Base-by-base conservation (phyloP, 768 basidiomycete genomes). In the Leccinum disarticulatum region DNA sequence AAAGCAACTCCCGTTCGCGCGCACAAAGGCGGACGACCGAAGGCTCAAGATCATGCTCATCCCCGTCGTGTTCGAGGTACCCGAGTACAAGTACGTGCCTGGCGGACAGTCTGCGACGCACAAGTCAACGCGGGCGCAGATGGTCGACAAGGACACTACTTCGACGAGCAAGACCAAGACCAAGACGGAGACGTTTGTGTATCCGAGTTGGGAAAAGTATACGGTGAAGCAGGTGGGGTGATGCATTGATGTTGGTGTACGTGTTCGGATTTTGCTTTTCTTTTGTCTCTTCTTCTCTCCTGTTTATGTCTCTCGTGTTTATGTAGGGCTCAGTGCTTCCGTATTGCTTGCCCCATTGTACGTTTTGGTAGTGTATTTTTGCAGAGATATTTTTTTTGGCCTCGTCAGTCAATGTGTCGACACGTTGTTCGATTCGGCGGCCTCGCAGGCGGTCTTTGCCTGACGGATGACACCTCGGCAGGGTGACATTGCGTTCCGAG, bases 131-230 rank as follows among this genome's bases (percentile, higher is more conserved):
- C 63, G 66, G 17, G 67, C 69, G 57, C 61, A 67, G 36, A 62
- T 25, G 53, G 5, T 46, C 43, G 43, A 19, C 43, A 46, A 46
- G 19, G 43, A 46, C 10, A 19, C n/a, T 46, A 19, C 19, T 11
- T 46, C 43, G 43, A 31, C 70, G 53, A 65, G 62, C 62, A 73
- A 74, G 55, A 70, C 72, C 38, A 74, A 64, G 58, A 69, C 66
- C 38, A 72, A 73, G 68, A 74, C 74, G 17, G 83, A 81, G 71
- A 79, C 80, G 59, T 76, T 82, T 35, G 63, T 76, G 17, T 85
- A 82, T 68, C 86, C 87, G 30, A 82, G 78, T 55, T 89, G 87
- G 87, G 86, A 88, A 69, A 76, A 83, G 59, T 88, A 89, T 69
- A 68, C 79, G 46, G 78, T 87, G 41, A 80, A 78, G 64, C 76